A percentile compares a stretch with the other conserved stretches of the same genome.
Conservation (phyloP, 768 basidiomycete species). For the Lenzites betulinus region DNA sequence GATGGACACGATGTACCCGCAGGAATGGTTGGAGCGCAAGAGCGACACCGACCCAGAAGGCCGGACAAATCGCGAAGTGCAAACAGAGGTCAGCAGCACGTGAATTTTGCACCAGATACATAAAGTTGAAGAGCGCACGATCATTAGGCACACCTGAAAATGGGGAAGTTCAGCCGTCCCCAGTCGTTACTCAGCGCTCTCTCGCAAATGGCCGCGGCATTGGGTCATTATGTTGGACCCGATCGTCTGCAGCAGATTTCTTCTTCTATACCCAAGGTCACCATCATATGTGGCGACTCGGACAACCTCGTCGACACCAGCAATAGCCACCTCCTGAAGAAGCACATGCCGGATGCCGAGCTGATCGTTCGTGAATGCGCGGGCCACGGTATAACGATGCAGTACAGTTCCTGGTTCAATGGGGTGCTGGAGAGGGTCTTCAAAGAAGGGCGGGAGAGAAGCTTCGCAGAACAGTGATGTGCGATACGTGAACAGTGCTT, state of each 20-base stretch:
- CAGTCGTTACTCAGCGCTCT: constrained; percentile 63
- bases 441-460: constrained; percentile 46
- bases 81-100: constrained; percentile 47
- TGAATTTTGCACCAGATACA: background rate
- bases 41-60: constrained; percentile 55
- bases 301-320: constrained; percentile 57
- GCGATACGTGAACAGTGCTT: background rate
- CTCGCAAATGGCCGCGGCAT: constrained; percentile 70
- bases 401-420: constrained; percentile 54
- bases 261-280: constrained; percentile 60
- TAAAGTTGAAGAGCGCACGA: background rate
- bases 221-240: constrained; percentile 59
- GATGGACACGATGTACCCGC: constrained; percentile 61
- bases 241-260: constrained; percentile 40
- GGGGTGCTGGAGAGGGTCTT: constrained; percentile 56
- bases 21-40: constrained; percentile 57
- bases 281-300: constrained; percentile 66
- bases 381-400: constrained; percentile 63
- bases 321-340: constrained; percentile 55
- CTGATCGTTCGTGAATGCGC: constrained; percentile 56
- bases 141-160: constrained; percentile 45
- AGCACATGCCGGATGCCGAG: constrained; percentile 58
- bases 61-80: constrained; percentile 65
- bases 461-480: background rate
- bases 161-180: constrained; percentile 53